Evolutionary conservation across 164 flowering plant species (phyloP).

Genomic region (Malania oleifera): DNA sequence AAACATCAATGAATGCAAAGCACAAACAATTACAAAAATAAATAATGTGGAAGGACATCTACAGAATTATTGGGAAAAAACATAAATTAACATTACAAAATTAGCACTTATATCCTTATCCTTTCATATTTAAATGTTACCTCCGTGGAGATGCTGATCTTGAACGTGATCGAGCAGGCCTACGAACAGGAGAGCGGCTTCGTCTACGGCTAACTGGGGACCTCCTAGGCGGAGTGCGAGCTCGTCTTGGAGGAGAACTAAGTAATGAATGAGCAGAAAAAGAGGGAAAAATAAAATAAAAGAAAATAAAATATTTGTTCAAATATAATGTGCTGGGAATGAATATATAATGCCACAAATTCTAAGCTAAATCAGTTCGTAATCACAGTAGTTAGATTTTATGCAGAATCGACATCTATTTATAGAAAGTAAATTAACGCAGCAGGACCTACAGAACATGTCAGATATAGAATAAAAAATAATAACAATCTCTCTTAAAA

Average conservation of each 20-base stretch:
- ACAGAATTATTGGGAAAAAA: too few species aligned
- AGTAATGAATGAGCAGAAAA: not conserved
- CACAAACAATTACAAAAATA: too few species aligned
- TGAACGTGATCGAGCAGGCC: constrained; percentile 75
- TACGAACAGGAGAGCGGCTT: constrained; percentile 86
- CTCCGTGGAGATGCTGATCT: constrained; percentile 83
- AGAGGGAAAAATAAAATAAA: not conserved
- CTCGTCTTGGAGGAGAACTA: constrained; percentile 84
- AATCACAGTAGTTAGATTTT: not conserved
- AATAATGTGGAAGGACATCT: too few species aligned
- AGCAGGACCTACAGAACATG: not conserved
- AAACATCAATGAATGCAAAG: too few species aligned
- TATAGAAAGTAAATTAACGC: not conserved
- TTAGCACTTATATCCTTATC: too few species aligned
- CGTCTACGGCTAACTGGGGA: constrained; percentile 80
- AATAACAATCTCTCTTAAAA: too few species aligned
- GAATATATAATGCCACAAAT: not conserved
- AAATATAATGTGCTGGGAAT: too few species aligned
- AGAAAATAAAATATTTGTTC: not conserved
- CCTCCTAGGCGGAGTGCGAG: constrained; percentile 85
- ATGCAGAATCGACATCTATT: not conserved
- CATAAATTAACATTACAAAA: too few species aligned
- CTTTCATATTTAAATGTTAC: constrained; percentile 24
- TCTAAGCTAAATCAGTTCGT: too few species aligned
- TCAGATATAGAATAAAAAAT: not conserved